These are phyloP conservation scores for Thalassiosira profunda DNA, from an alignment of 108 stramenopile species.

Conservation along the genomic window DNA sequence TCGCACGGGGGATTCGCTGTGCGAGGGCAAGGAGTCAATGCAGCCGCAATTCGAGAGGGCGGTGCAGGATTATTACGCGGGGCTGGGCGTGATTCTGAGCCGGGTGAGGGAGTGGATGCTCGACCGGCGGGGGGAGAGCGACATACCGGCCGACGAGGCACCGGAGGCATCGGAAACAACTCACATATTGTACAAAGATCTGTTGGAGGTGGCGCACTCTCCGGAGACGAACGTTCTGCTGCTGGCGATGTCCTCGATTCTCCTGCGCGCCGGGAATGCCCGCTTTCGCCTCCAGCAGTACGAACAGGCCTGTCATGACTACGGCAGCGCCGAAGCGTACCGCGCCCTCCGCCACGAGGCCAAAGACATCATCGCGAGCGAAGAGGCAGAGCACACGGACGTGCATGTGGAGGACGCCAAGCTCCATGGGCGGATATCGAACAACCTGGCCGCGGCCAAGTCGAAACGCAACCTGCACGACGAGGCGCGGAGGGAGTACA, in stretches of 20 bases:
- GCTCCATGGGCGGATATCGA: constrained; percentile 42
- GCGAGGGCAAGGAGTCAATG: background rate
- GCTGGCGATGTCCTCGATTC: constrained; percentile 47
- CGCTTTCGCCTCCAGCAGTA: constrained; percentile 30
- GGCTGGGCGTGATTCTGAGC: constrained; percentile 33
- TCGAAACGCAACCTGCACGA: constrained; percentile 41
- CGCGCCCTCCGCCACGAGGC: constrained; percentile 18
- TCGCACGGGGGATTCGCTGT: constrained; percentile 39
- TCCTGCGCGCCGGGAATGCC: constrained; percentile 40
- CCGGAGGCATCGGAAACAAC: background rate
- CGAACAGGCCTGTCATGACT: constrained; percentile 42
- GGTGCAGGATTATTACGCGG: constrained; percentile 44
- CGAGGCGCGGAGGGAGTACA: constrained; percentile 41
- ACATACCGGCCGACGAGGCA: background rate
- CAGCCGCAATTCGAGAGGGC: constrained; percentile 31
- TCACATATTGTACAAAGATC: constrained; percentile 26
- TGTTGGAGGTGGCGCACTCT: constrained; percentile 18
- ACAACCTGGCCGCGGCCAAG: constrained; percentile 43
- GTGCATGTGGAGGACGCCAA: constrained; percentile 33
- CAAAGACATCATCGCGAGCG: background rate
- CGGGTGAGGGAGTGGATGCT: constrained; percentile 36
- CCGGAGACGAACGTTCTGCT: constrained; percentile 37
- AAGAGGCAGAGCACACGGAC: background rate
- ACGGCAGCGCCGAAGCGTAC: constrained; percentile 44
- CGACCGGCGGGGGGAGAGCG: background rate